A percentile compares a stretch with the other conserved stretches of the same genome.
These are phyloP conservation scores for Amborella trichopoda DNA, from an alignment of 164 flowering plant genomes.

Conservation along the genomic window DNA sequence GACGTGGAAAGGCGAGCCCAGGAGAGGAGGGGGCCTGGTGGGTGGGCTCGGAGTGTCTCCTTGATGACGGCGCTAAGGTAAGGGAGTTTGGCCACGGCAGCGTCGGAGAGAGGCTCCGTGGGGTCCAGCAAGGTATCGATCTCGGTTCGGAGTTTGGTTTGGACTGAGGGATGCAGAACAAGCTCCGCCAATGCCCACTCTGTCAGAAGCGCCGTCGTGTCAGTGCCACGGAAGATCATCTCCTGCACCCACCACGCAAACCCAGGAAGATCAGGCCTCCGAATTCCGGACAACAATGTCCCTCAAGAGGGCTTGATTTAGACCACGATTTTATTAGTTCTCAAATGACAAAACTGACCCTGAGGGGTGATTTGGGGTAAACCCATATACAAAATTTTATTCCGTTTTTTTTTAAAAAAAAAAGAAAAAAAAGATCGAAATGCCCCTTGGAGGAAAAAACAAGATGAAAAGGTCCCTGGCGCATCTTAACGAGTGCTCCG, in stretches of 20 bases:
- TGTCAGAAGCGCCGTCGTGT: conserved; percentile 31
- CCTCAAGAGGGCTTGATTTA: background rate
- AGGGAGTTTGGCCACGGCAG: conserved; percentile 21
- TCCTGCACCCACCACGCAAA: conserved; percentile 17
- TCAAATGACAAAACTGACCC: background rate
- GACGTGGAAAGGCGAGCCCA: conserved; percentile 41
- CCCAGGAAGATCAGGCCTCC: background rate
- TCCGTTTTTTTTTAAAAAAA: too few relatives aligned
- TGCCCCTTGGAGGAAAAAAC: too few relatives aligned
- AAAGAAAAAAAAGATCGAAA: too few relatives aligned
- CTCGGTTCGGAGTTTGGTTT: conserved; percentile 27
- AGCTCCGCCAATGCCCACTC: conserved; percentile 49
- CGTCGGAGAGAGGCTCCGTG: conserved; percentile 12
- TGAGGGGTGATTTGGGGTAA: background rate
- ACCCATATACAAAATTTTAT: too few relatives aligned
- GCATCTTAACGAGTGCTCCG: too few relatives aligned
- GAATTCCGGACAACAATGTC: background rate
- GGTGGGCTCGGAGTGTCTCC: conserved; percentile 36
- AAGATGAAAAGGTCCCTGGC: too few relatives aligned
- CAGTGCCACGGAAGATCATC: conserved; percentile 52
- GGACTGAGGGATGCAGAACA: conserved; percentile 27
- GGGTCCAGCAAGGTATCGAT: conserved; percentile 17
- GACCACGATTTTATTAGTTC: background rate
- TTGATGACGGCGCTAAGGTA: conserved; percentile 39
- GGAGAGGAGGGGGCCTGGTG: conserved; percentile 46